Base-by-base conservation (phyloP, 352 stramenopile genomes). In the Globisporangium nunn region DNA sequence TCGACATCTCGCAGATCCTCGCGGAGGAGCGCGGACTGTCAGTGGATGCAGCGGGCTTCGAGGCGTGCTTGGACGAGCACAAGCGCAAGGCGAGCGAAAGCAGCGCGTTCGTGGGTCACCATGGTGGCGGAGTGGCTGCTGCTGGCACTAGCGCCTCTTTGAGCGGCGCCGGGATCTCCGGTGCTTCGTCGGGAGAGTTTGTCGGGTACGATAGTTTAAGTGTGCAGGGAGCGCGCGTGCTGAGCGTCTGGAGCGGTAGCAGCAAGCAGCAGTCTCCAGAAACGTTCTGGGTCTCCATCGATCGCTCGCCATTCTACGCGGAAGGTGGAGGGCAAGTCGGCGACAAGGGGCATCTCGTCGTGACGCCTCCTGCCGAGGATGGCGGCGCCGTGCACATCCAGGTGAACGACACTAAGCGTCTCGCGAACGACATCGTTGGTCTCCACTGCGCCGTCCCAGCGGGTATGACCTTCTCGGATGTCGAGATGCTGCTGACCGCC, bases 271-370 rank as follows among this genome's bases (percentile, higher is more conserved):
- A 54, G 15, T 12, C 6, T 39, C 23, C 11, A 39, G 33, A 18
- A 5, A 52, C 40, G 4, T 75, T 86, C 39, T 72, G 57, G 53
- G 48, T 87, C 2, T 61, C 78, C 53, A 61, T 91, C 15, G 72
- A 85, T 45, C 67, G 62, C 11, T 91, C 72, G 43, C 83, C 81
- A 52, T 93, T 91, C 59, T 93, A 89, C 58, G 68, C 81, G 18
- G 79, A 93, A 67, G 72, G 79, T 31, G 83, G 83, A 54, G 83
- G 83, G 3, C 81, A 93, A 65, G 74, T 90, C n/a, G 79, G 78
- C 17, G 83, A 93, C 64, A 68, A 70, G 33, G 81, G 74, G 3
- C 15, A 71, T 15, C 41, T 88, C 12, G 10, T 64, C 39, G 23
- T 84, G 43, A 37, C 58, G 23, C 57, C 62, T 2, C 12, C 48